A percentile compares a stretch with the other conserved stretches of the same genome.
phyloP scores from a whole-genome alignment of 805 yeast species.

The Starmerella asiatica region DNA sequence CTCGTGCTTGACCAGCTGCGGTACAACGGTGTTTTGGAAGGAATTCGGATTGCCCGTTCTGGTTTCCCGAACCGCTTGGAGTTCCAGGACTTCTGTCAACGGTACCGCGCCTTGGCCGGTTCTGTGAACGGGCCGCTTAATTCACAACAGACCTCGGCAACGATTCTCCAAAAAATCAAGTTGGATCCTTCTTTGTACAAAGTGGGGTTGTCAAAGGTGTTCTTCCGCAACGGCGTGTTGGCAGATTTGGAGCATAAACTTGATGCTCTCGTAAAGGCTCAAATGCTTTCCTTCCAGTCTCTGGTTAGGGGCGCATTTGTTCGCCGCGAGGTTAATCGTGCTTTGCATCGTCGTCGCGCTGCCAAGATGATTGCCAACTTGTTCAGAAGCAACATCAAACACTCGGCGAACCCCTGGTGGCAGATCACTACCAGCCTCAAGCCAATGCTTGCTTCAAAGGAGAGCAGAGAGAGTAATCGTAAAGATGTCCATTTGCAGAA shows the following conservation, averaged over 20 bases:
- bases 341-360: constrained; percentile 53
- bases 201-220: constrained; percentile 58
- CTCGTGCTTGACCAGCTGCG: constrained; percentile 79
- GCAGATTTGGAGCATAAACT: constrained; percentile 68
- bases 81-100: constrained; percentile 61
- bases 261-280: constrained; percentile 44
- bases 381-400: constrained; percentile 38
- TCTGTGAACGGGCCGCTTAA: constrained; percentile 28
- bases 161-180: constrained; percentile 48
- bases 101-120: constrained; percentile 61
- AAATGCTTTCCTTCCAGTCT: constrained; percentile 52
- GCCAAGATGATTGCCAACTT: constrained; percentile 54
- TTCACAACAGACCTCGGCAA: constrained; percentile 54
- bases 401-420: constrained; percentile 62
- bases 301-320: constrained; percentile 48
- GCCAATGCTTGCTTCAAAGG: constrained; percentile 51
- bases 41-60: constrained; percentile 90
- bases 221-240: constrained; percentile 63
- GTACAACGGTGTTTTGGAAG: constrained; percentile 96
- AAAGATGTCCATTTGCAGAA: constrained; percentile 24
- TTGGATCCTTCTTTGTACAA: constrained; percentile 49
- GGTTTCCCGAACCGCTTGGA: constrained; percentile 91
- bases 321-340: constrained; percentile 36
- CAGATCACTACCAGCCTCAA: constrained; percentile 53
- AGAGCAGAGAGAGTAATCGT: constrained; percentile 16